Conservation (phyloP, 2,329 filamentous ascomycete species). For the Elsinoe australis region DNA sequence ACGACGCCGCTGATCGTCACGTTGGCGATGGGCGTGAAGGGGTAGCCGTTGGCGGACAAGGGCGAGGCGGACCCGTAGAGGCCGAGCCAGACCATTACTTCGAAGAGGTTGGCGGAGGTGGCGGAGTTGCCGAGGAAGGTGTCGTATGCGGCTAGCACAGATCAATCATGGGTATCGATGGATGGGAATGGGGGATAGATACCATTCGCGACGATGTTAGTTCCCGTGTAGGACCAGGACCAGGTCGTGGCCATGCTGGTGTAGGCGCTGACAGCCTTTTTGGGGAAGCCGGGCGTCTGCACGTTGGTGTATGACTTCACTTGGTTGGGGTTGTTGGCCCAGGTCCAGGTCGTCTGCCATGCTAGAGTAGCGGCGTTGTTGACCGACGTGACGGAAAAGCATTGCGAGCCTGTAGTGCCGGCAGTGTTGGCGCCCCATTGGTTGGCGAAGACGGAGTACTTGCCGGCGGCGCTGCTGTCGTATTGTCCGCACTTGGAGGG, state of each 20-base stretch:
- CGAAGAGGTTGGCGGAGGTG: conserved; percentile 18
- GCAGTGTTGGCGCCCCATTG: conserved; percentile 21
- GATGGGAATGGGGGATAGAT: neutral
- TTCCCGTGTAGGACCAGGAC: conserved; percentile 19
- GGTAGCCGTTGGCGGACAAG: conserved; percentile 22
- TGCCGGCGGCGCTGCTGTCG: conserved; percentile 2
- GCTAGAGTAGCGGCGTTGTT: conserved; percentile 1
- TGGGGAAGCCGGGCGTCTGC: conserved; percentile 6
- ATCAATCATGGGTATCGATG: neutral
- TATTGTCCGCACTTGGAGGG: conserved; percentile 8
- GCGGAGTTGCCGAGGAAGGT: conserved; percentile 19
- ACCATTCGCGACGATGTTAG: conserved; percentile 11
- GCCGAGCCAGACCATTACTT: conserved; percentile 22
- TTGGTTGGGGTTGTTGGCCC: conserved; percentile 16
- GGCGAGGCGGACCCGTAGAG: conserved; percentile 20
- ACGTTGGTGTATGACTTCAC: conserved; percentile 15
- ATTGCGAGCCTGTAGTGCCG: conserved; percentile 20
- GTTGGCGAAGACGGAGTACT: conserved; percentile 23
- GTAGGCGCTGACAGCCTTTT: conserved; percentile 12
- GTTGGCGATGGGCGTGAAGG: conserved; percentile 21
- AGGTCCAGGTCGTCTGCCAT: conserved; percentile 18
- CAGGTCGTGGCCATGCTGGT: conserved; percentile 15
- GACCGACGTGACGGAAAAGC: conserved; percentile 18
- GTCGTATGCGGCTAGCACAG: conserved; percentile 15
- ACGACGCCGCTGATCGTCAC: conserved; percentile 16